These are phyloP conservation scores for Hyphodiscus sp. DNA, from an alignment of 2,329 filamentous ascomycete genomes.

Conservation along the genomic window DNA sequence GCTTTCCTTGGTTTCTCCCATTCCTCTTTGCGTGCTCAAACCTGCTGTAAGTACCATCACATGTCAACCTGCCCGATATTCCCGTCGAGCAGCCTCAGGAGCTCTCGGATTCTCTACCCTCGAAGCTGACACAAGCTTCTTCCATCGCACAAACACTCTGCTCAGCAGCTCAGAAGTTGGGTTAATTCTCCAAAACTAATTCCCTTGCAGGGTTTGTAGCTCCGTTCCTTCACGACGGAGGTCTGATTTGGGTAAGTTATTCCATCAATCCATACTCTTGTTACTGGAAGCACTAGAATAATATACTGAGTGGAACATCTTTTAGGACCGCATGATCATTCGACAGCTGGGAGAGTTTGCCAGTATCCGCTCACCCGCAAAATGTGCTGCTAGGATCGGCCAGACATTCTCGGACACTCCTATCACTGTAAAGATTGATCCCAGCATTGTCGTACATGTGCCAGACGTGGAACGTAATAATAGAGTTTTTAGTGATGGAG, in stretches of 20 bases:
- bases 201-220: slow-evolving; percentile 45
- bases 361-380: slow-evolving; percentile 46
- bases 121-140: too few relatives aligned
- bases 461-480: slow-evolving; percentile 46
- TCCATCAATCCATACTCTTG: background rate
- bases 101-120: too few relatives aligned
- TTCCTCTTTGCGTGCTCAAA: slow-evolving; percentile 66
- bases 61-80: too few relatives aligned
- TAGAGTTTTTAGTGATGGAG: slow-evolving; percentile 71
- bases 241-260: slow-evolving; percentile 7
- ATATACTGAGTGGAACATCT: slow-evolving; percentile 9
- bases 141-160: too few relatives aligned
- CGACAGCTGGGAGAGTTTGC: slow-evolving; percentile 42
- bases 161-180: too few relatives aligned
- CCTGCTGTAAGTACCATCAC: slow-evolving; percentile 38
- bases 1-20: slow-evolving; percentile 73
- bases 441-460: slow-evolving; percentile 32
- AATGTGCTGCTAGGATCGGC: slow-evolving; percentile 51
- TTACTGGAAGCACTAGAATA: background rate
- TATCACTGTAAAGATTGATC: slow-evolving; percentile 47
- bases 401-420: slow-evolving; percentile 71
- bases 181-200: too few relatives aligned
- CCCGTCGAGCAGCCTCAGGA: too few relatives aligned
- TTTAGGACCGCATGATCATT: slow-evolving; percentile 35
- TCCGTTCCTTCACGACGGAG: slow-evolving; percentile 34